Base-by-base conservation (phyloP, 306 rosid genomes). In the Alnus rubra region DNA sequence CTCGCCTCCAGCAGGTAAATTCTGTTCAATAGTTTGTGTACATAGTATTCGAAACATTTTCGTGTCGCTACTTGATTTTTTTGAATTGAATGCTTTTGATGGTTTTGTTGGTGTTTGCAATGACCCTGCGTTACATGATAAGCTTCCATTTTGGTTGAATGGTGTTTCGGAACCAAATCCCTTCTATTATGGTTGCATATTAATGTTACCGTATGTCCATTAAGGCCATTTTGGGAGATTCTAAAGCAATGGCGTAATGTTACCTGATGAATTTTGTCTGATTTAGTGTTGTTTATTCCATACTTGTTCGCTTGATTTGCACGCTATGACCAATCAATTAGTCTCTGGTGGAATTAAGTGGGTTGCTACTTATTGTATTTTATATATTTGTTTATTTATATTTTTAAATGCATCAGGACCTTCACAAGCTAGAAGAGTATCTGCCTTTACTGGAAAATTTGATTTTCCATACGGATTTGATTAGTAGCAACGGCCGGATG, bases 361-460 rank as follows among this genome's bases (percentile, higher is more conserved):
- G 59, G 28, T 18, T 74, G 6, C 49, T 76, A 49, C 7, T 67
- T 23, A 9, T 60, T 64, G 55, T 79, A 35, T 76, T 3, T 49
- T 18, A 59, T 68, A 5, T 64, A 2, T 78, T 76, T 45, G 10
- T 75, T 60, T 37, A 49, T 59, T 80, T 65, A 13, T 78, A 64
- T 64, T 58, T 59, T 59, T 84, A 65, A 76, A 67, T 83, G 70
- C 75, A 35, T 52, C 91, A 93, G 97, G 90, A 87, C 68, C 84
- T 91, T 80, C 85, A 88, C 77, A 93, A 83, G 77, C 81, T 93
- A 68, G 86, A 82, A 70, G 87, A 81, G 82, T 93, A 93, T 87
- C 84, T 93, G 49, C 94, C 96, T 19, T 78, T 93, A 81, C 75
- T 93, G 88, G 91, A 89, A 79, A 93, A 81, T 83, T 82, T 93